phyloP scores from a whole-genome alignment of 257 asterid species.

The Primulina huaijiensis region DNA sequence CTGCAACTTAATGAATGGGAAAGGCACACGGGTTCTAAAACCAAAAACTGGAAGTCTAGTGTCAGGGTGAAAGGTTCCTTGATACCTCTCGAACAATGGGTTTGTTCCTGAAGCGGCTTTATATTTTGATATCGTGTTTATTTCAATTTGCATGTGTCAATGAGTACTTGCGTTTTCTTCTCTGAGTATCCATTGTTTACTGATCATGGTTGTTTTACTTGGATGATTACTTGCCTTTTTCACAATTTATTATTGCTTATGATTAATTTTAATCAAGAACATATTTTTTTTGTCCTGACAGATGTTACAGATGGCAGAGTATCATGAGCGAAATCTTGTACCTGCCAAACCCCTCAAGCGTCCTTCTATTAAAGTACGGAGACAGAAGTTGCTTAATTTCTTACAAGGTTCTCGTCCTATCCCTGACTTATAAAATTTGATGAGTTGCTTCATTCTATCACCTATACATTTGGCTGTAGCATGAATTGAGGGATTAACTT shows the following conservation, averaged over 20 bases:
- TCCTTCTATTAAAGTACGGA: constrained; percentile 81
- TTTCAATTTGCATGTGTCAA: constrained; percentile 15
- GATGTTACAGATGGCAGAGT: constrained; percentile 91
- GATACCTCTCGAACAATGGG: constrained; percentile 94
- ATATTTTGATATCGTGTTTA: constrained; percentile 17
- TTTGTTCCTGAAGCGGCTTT: constrained; percentile 42
- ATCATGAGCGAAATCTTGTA: constrained; percentile 69
- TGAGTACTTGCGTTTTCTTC: neutral
- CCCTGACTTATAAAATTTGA: constrained; percentile 13
- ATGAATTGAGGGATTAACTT: constrained; percentile 24
- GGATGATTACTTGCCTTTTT: constrained; percentile 6
- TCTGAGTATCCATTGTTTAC: constrained; percentile 16
- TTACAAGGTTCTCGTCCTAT: constrained; percentile 60
- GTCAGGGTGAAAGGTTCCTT: constrained; percentile 82
- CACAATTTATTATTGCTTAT: neutral
- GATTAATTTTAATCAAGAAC: neutral
- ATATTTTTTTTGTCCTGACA: constrained; percentile 31
- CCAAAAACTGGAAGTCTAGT: constrained; percentile 90
- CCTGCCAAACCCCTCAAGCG: constrained; percentile 71
- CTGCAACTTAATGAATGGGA: constrained; percentile 96
- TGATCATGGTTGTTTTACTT: constrained; percentile 13
- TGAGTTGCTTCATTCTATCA: constrained; percentile 21
- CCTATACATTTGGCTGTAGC: constrained; percentile 13
- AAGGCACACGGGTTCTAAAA: constrained; percentile 83
- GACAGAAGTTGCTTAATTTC: constrained; percentile 77